These are phyloP conservation scores for Myriosclerotinia duriaeana DNA, from an alignment of 2,329 filamentous ascomycete species.

Conservation along the genomic window DNA sequence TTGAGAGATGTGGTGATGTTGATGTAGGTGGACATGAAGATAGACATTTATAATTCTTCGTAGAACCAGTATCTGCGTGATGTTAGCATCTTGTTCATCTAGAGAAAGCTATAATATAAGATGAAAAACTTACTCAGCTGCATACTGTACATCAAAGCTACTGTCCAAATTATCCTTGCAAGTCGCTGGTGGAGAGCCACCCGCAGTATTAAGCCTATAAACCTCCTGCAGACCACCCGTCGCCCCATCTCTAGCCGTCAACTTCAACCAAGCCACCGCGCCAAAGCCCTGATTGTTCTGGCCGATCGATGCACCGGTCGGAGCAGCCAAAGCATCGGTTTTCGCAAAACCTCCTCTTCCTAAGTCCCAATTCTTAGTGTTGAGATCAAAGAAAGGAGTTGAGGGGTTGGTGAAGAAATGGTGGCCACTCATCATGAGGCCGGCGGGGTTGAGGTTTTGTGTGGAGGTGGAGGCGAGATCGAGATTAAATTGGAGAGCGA, in stretches of 20 bases:
- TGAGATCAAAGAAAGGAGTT: slow-evolving; percentile 78
- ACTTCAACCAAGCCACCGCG: slow-evolving; percentile 79
- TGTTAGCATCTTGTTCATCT: slow-evolving; percentile 22
- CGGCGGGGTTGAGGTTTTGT: slow-evolving; percentile 50
- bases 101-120: not conserved
- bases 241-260: slow-evolving; percentile 56
- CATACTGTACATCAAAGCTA: slow-evolving; percentile 73
- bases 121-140: slow-evolving; percentile 71
- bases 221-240: slow-evolving; percentile 69
- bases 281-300: slow-evolving; percentile 57
- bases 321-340: slow-evolving; percentile 60
- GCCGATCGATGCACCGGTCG: slow-evolving; percentile 58
- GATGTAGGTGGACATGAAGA: not conserved
- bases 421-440: slow-evolving; percentile 66
- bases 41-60: slow-evolving; percentile 18
- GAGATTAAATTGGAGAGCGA: slow-evolving; percentile 67
- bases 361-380: slow-evolving; percentile 54
- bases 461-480: slow-evolving; percentile 38
- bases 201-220: slow-evolving; percentile 81
- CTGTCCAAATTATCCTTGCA: slow-evolving; percentile 62
- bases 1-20: not conserved
- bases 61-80: slow-evolving; percentile 39
- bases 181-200: slow-evolving; percentile 71
- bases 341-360: slow-evolving; percentile 65
- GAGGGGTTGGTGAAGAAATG: slow-evolving; percentile 75